These are phyloP conservation scores for Pseudogymnoascus sp. DNA, from an alignment of 2,329 filamentous ascomycete genomes.

Conservation along the genomic window DNA sequence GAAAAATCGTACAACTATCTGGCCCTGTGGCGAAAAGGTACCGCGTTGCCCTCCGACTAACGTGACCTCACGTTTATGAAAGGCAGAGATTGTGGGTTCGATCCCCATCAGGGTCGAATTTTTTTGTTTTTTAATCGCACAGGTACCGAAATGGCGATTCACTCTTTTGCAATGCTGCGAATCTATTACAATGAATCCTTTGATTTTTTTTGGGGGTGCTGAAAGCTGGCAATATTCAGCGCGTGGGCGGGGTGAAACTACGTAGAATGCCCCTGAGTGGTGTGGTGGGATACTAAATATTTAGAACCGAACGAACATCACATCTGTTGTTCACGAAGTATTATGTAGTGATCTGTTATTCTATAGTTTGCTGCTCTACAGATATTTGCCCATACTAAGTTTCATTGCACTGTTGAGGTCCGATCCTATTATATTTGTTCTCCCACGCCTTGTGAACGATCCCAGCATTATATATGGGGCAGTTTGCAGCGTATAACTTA, in stretches of 20 bases:
- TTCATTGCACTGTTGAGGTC: too few species aligned
- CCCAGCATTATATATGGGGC: too few species aligned
- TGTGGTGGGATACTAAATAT: not conserved
- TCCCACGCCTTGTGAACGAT: too few species aligned
- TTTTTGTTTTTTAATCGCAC: not conserved
- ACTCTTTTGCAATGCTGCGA: not conserved
- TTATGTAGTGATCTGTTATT: not conserved
- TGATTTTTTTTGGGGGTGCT: not conserved
- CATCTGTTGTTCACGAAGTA: not conserved
- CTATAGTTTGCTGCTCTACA: not conserved
- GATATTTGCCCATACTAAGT: too few species aligned
- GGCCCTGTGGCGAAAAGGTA: constrained; percentile 9
- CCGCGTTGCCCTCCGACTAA: constrained; percentile 8
- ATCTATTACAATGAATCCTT: not conserved
- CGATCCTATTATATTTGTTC: too few species aligned
- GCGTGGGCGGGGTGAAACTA: not conserved
- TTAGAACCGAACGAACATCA: not conserved
- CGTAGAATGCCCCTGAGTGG: not conserved
- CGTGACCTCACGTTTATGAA: constrained; percentile 7
- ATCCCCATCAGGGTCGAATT: constrained; percentile 9
- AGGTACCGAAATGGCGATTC: not conserved
- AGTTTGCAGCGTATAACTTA: too few species aligned
- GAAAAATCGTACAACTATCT: not conserved
- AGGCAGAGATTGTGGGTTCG: constrained; percentile 10
- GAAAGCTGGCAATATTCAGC: not conserved